Percentiles rank a stretch among this genome's conserved stretches.
Conservation (phyloP, 2,329 filamentous ascomycete species). For the Pestalotiopsis sp. region DNA sequence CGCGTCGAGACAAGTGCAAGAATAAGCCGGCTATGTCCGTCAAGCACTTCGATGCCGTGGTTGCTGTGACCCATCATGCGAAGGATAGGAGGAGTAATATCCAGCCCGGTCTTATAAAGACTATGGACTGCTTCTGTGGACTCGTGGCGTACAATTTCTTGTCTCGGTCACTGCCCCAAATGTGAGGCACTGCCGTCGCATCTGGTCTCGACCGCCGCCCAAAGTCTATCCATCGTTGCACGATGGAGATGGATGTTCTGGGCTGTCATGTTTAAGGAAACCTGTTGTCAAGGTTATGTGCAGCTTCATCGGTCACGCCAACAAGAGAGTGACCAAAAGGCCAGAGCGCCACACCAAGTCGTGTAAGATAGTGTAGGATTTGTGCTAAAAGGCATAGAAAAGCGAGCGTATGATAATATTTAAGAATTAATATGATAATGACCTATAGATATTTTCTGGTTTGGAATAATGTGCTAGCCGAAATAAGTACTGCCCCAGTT, state of each 20-base stretch:
- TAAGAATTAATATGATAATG: background rate
- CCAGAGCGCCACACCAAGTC: background rate
- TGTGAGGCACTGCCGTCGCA: background rate
- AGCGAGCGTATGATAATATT: background rate
- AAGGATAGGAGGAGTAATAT: too few species aligned
- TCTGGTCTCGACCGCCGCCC: background rate
- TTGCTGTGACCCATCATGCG: too few species aligned
- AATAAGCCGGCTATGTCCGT: too few species aligned
- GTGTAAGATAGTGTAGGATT: background rate
- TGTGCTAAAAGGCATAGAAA: background rate
- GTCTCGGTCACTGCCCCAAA: background rate
- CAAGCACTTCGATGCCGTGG: too few species aligned
- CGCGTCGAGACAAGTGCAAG: too few species aligned
- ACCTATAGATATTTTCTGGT: background rate
- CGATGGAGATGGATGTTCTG: too few species aligned
- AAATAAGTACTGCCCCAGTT: constrained; percentile 7
- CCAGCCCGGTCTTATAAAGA: background rate
- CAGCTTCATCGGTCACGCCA: background rate
- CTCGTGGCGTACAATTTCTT: background rate
- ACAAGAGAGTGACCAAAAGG: background rate
- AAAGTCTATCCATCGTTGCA: background rate
- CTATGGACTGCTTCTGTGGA: background rate
- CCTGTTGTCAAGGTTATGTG: too few species aligned
- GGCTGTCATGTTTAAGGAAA: too few species aligned
- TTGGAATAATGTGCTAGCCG: background rate